Base-by-base conservation (phyloP, 108 stramenopile species). In the Fragilaria crotonensis region DNA sequence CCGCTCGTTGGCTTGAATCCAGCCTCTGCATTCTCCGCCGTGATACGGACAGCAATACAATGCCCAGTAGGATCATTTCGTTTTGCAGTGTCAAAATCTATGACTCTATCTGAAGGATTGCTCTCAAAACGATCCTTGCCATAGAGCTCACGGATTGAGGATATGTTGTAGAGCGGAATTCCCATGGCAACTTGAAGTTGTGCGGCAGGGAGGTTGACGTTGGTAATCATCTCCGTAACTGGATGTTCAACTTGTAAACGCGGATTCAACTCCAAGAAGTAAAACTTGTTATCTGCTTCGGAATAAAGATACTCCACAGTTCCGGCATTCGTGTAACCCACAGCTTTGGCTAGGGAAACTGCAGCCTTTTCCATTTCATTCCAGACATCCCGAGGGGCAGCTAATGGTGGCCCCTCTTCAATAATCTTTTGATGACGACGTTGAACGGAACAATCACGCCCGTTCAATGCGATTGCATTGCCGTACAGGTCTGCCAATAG, bases 171-270 rank as follows among this genome's bases (percentile, higher is more conserved):
- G 45, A 99, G 65, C 5, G 96, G 96, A 62, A 99, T 93, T 21
- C 98, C 98, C 98, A 99, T 99, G 64, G 98, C 95, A 21, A 99
- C 96, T 69, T 98, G 96, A 22, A 99, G 68, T 75, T 99, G 99
- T 4, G 85, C 81, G 20, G 97, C 97, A 0, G 99, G 99, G 41
- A 99, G 67, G 75, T 99, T 99, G 26, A 95, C 95, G 18, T 81
- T 54, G 20, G 97, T 96, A 64, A 99, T 97, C 90, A 97, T 97
- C 79, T 99, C 99, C 3, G 99, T 99, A n/a, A 98, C 97, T 4
- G 97, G 97, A 83, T 99, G 99, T 75, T 99, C 99, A 52, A 99
- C 99, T 75, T 99, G 97, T 52, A 98, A 66, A 44, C 93, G 75
- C 1, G 98, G 99, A 71, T 99, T 99, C 57, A 99, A 78, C 75